phyloP scores from a whole-genome alignment of 225 moss, liverwort and hornwort genomes.

The Thuidium tamariscinum region DNA sequence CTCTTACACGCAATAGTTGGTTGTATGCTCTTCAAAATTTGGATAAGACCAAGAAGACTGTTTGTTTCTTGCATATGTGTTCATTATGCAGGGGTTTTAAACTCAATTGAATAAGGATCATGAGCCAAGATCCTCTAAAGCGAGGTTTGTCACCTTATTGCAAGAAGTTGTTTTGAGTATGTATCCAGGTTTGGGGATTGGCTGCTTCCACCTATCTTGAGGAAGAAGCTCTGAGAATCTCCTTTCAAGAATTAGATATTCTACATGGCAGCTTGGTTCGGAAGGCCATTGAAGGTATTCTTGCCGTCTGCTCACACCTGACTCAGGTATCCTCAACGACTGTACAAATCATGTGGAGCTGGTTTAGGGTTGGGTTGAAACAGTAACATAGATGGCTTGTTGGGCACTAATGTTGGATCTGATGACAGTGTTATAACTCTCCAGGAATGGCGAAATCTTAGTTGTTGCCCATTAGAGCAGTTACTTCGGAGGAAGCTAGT shows the following conservation, averaged over 20 bases:
- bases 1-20: not conserved
- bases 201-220: conserved; percentile 52
- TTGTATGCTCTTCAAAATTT: not conserved
- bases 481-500: conserved; percentile 22
- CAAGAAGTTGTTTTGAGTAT: not conserved
- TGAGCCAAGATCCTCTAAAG: not conserved
- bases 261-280: conserved; percentile 52
- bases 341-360: conserved; percentile 14
- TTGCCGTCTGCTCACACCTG: conserved; percentile 50
- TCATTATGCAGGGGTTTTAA: not conserved
- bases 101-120: not conserved
- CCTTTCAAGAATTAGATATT: conserved; percentile 48
- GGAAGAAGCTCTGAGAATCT: conserved; percentile 45
- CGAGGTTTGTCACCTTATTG: not conserved
- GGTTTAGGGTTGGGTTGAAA: not conserved
- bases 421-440: not conserved
- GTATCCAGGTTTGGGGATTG: conserved; percentile 45
- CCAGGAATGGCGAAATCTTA: conserved; percentile 3
- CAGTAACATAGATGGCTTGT: not conserved
- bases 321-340: conserved; percentile 37
- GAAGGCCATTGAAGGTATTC: conserved; percentile 39
- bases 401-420: not conserved
- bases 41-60: not conserved
- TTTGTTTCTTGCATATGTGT: not conserved
- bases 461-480: conserved; percentile 34